Evolutionary conservation across 176 grass and related monocot species (phyloP), one percentile per base, ranked within the genome.

Genomic region (Carex littledalei): DNA sequence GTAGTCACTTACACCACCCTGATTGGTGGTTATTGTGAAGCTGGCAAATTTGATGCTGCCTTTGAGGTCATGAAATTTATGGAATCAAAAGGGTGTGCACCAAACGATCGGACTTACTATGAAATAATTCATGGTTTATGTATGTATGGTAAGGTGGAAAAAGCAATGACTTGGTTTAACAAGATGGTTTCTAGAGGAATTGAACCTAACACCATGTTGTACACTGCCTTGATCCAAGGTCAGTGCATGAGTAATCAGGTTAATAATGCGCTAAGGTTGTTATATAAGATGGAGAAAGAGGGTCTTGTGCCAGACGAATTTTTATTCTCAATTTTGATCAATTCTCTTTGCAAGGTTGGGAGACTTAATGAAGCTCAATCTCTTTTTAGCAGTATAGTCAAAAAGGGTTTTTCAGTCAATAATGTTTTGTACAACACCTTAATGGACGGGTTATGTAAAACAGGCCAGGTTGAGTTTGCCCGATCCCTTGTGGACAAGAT

Each of bases 21-120:
- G 77, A 91, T 97, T 86, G 92, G 92, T 88, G 92, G 87, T 15
- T 97, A 90, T 64, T 94, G 94, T 87, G 92, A 94, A 63, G 69
- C 16, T 21, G 89, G 89, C 10, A 89, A 86, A 58, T 65, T 91
- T 84, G 84, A 86, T 81, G 79, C 73, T 26, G 92, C 88, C 69
- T 86, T 92, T 56, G 84, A 89, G 59, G 63, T 92, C 54, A 69
- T 94, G 67, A 83, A 91, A 52, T 60, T 88, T 87, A 97, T 94
- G 92, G 87, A 92, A 78, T 77, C 37, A 9, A 87, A 84, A 54
- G 94, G 84, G n/a, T 94, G 92, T 67, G 53, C 41, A 74, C 91
- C 91, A 87, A 97, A 97, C 86, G 70, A 64, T 58, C 89, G 89
- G 86, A 93, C 91, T 7, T 97, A 93, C 83, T 91, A 84, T 70